Evolutionary conservation across 1,139 yeast genomes (phyloP).

Genomic region (Hansenula sp.): DNA sequence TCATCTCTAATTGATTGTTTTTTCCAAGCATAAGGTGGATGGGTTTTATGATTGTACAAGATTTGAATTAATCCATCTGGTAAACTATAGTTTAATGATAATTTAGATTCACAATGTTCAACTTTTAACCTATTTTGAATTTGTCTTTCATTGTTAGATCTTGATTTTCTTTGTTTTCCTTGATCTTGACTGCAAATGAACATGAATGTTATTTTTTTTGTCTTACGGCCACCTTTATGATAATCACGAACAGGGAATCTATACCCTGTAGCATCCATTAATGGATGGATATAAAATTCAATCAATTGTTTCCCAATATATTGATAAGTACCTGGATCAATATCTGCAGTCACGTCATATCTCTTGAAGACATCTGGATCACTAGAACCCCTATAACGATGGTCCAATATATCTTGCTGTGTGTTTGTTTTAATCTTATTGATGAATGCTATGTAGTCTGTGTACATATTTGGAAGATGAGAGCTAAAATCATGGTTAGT

Average conservation of each 20-base stretch:
- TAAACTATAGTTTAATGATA: conserved; percentile 33
- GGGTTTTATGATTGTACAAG: conserved; percentile 33
- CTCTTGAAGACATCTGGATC: conserved; percentile 27
- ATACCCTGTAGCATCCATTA: conserved; percentile 35
- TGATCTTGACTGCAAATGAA: conserved; percentile 40
- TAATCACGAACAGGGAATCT: conserved; percentile 39
- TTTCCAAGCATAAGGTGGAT: conserved; percentile 29
- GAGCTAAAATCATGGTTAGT: conserved; percentile 6
- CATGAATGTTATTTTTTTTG: conserved; percentile 37
- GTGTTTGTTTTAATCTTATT: conserved; percentile 29
- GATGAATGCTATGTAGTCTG: conserved; percentile 28
- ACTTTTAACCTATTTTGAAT: conserved; percentile 34
- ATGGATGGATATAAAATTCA: conserved; percentile 32
- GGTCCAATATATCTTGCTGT: conserved; percentile 28
- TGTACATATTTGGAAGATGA: conserved; percentile 18
- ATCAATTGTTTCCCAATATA: conserved; percentile 29
- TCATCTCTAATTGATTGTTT: conserved; percentile 6
- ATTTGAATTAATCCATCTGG: conserved; percentile 31
- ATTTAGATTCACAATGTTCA: conserved; percentile 34
- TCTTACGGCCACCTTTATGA: conserved; percentile 36
- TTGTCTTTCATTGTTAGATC: conserved; percentile 33
- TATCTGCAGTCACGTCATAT: conserved; percentile 24
- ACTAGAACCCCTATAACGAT: conserved; percentile 28
- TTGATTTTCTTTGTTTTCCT: conserved; percentile 34
- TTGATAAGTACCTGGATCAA: conserved; percentile 28